Evolutionary conservation across 2,329 filamentous ascomycete genomes (phyloP).

Genomic region (Sporothrix globosa): DNA sequence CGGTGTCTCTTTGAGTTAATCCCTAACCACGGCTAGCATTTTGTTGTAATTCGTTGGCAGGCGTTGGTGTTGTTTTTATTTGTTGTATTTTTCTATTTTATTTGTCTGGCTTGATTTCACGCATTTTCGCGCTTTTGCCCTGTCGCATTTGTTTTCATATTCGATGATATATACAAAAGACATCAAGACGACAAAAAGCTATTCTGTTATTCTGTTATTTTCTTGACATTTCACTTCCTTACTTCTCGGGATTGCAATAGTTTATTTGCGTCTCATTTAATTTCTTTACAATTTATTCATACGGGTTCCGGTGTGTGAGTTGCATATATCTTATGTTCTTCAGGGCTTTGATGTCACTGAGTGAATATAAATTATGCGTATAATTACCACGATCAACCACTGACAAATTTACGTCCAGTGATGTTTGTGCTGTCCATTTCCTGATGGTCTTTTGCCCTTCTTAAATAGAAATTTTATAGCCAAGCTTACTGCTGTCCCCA

Average conservation of each 20-base stretch:
- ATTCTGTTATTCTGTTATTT: background rate
- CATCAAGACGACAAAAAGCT: slow-evolving; percentile 19
- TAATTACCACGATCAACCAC: too few species aligned
- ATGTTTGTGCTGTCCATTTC: background rate
- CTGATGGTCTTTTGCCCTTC: background rate
- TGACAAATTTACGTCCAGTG: background rate
- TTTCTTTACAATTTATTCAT: background rate
- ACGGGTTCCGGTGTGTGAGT: background rate
- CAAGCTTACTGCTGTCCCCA: background rate
- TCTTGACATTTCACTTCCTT: background rate
- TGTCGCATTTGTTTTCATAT: background rate
- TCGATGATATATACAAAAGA: slow-evolving; percentile 21
- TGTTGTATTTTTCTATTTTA: background rate
- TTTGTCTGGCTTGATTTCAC: background rate
- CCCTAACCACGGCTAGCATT: background rate
- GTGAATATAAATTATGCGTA: too few species aligned
- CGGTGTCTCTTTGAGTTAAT: too few species aligned
- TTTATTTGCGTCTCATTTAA: background rate
- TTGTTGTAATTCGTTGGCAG: background rate
- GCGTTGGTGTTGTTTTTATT: background rate
- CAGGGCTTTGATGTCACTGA: too few species aligned
- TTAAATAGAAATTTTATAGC: background rate
- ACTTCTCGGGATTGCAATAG: background rate
- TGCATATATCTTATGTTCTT: too few species aligned
- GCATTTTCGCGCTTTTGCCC: background rate